Percentiles rank a stretch among this genome's conserved stretches.
phyloP scores from a whole-genome alignment of 2,329 filamentous ascomycete species.

The Stachybotrys chlorohalonatus region DNA sequence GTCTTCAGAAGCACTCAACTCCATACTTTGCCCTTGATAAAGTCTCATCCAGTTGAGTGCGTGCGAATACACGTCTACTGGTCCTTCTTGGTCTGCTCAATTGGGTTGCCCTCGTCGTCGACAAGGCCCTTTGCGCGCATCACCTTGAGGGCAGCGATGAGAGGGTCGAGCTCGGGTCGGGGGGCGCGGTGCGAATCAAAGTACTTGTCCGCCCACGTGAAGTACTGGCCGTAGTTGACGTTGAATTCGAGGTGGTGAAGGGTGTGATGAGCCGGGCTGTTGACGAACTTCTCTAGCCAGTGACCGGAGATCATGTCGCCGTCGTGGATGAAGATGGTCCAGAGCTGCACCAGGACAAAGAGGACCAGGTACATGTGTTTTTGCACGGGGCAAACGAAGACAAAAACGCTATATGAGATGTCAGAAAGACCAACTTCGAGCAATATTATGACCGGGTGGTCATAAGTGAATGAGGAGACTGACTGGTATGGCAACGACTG shows the following conservation, averaged over 20 bases:
- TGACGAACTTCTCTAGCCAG: slow-evolving; percentile 27
- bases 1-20: background rate
- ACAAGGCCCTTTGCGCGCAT: background rate
- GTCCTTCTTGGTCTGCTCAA: background rate
- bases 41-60: no score
- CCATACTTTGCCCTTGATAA: background rate
- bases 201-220: slow-evolving; percentile 16
- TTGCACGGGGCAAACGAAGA: slow-evolving; percentile 36
- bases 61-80: background rate
- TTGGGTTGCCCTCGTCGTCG: background rate
- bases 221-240: slow-evolving; percentile 40
- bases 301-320: slow-evolving; percentile 39
- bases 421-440: slow-evolving; percentile 9
- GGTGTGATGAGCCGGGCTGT: slow-evolving; percentile 38
- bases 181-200: background rate
- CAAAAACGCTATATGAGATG: slow-evolving; percentile 16
- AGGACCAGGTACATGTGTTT: slow-evolving; percentile 34
- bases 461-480: slow-evolving; percentile 7
- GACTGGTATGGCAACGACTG: slow-evolving; percentile 38
- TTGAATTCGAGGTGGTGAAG: slow-evolving; percentile 41
- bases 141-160: background rate
- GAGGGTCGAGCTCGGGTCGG: background rate
- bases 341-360: slow-evolving; percentile 35
- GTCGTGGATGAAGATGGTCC: slow-evolving; percentile 41
- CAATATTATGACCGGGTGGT: no score